phyloP scores from a whole-genome alignment of 139 green algal species.

The Pleodorina starrii region DNA sequence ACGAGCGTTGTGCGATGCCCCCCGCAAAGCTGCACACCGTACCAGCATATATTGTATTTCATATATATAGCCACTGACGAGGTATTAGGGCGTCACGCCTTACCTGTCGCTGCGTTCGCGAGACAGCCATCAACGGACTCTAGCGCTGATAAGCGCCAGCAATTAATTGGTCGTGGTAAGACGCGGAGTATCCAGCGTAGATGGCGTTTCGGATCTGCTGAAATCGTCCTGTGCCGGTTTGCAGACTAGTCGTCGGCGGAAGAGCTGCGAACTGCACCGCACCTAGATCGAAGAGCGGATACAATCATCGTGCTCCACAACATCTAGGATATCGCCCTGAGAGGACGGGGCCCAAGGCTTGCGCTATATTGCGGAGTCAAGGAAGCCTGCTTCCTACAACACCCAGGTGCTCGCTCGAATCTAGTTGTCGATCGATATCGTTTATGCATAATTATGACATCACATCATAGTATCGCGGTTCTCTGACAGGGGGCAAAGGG shows the following conservation, averaged over 20 bases:
- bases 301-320: too few relatives aligned
- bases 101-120: background rate
- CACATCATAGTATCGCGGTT: too few relatives aligned
- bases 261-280: background rate
- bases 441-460: too few relatives aligned
- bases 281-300: too few relatives aligned
- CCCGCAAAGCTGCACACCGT: background rate
- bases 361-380: too few relatives aligned
- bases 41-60: background rate
- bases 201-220: slow-evolving; percentile 9
- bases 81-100: background rate
- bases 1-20: background rate
- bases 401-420: background rate
- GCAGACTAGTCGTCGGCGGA: background rate
- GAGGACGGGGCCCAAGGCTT: too few relatives aligned
- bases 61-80: background rate
- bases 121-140: background rate
- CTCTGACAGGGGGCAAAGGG: too few relatives aligned
- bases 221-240: background rate
- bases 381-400: background rate
- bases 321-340: too few relatives aligned
- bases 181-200: background rate
- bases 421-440: background rate
- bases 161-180: background rate
- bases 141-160: background rate